These are phyloP conservation scores for Ophiobolus disseminans DNA, from an alignment of 2,329 filamentous ascomycete species.

Conservation along the genomic window DNA sequence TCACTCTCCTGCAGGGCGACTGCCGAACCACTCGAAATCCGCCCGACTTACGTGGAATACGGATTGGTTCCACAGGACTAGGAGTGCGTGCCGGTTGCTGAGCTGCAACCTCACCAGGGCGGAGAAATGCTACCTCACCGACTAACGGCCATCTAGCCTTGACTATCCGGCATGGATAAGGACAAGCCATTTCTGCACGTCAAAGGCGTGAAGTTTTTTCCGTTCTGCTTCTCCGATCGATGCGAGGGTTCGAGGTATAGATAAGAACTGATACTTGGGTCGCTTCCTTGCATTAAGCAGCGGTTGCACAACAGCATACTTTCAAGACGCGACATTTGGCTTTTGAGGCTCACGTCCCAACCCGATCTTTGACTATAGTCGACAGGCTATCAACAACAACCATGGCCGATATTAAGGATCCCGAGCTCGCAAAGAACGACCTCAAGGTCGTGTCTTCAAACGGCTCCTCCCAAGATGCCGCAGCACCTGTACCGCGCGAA, in stretches of 20 bases:
- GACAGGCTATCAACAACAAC: too few relatives aligned
- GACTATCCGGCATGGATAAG: too few relatives aligned
- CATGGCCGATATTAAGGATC: conserved; percentile 37
- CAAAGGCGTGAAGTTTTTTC: background rate
- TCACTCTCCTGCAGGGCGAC: conserved; percentile 13
- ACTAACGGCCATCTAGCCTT: conserved; percentile 21
- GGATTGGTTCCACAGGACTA: conserved; percentile 5
- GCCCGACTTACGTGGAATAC: background rate
- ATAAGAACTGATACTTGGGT: background rate
- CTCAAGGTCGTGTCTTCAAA: conserved; percentile 37
- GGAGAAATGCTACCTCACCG: conserved; percentile 24
- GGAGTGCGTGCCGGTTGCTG: background rate
- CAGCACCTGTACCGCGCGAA: conserved; percentile 30
- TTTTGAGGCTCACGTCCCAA: too few relatives aligned
- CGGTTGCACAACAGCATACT: background rate
- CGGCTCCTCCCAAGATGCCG: conserved; percentile 33
- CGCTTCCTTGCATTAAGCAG: background rate
- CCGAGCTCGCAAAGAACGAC: conserved; percentile 38
- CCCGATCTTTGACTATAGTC: background rate
- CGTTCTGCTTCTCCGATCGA: background rate
- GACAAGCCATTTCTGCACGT: conserved; percentile 11
- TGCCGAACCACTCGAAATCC: conserved; percentile 14
- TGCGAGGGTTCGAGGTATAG: background rate
- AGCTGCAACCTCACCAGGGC: background rate
- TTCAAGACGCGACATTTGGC: too few relatives aligned